phyloP scores from a whole-genome alignment of 176 grass and related monocot genomes.

The sorghum (Sorghum bicolor) region Sorghum_bicolor_NCBIv3 NC_012878.2:52577001-52577500 shows the following conservation, averaged over 20 bases:
- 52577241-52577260: not conserved
- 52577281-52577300: constrained; percentile 8
- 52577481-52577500: too few species aligned
- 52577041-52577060: too few species aligned
- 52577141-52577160: not conserved
- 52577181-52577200: constrained; percentile 7
- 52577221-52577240: not conserved
- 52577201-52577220: constrained; percentile 7
- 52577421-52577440: too few species aligned
- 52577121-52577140: not conserved
- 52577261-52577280: constrained; percentile 7
- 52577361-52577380: not conserved
- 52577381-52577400: not conserved
- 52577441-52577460: too few species aligned
- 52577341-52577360: not conserved
- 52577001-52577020: not conserved
- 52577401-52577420: not conserved
- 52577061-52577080: not conserved
- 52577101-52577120: not conserved
- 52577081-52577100: not conserved
- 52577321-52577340: constrained; percentile 6
- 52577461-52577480: too few species aligned
- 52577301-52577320: not conserved
- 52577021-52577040: not conserved
- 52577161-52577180: not conserved